These are phyloP conservation scores for Linnemannia schmuckeri DNA, from an alignment of 192 early-diverging fungal genomes.

Conservation along the genomic window DNA sequence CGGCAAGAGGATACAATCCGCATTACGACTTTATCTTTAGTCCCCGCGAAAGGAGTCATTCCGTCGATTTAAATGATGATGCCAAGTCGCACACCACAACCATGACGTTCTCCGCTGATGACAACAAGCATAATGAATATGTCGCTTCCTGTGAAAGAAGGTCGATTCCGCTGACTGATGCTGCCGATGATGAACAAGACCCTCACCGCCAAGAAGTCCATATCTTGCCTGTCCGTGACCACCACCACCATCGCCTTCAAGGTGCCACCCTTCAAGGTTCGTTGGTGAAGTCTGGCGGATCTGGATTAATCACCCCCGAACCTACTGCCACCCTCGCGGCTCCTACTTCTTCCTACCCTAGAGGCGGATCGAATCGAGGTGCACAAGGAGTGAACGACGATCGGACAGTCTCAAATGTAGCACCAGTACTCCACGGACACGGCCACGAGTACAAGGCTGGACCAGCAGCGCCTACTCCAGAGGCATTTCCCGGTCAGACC, in stretches of 20 bases:
- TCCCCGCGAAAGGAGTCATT: slow-evolving; percentile 16
- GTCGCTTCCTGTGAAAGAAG: background rate
- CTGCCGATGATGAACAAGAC: background rate
- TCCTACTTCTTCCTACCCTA: background rate
- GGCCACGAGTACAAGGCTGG: slow-evolving; percentile 11
- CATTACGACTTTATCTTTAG: slow-evolving; percentile 19
- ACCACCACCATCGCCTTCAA: background rate
- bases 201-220: background rate
- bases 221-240: background rate
- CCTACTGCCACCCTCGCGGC: slow-evolving; percentile 7
- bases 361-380: background rate
- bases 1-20: background rate
- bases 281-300: background rate
- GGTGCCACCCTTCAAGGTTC: background rate
- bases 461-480: slow-evolving; percentile 17
- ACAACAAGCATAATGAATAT: background rate
- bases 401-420: background rate
- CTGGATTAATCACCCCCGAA: slow-evolving; percentile 2
- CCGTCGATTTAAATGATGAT: background rate
- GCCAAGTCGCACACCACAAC: slow-evolving; percentile 23
- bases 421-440: background rate
- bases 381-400: background rate
- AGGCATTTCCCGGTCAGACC: slow-evolving; percentile 12
- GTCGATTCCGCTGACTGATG: slow-evolving; percentile 2
- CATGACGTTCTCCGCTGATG: slow-evolving; percentile 12